Base-by-base conservation (phyloP, 352 stramenopile genomes). In the Globisporangium emineosum region DNA sequence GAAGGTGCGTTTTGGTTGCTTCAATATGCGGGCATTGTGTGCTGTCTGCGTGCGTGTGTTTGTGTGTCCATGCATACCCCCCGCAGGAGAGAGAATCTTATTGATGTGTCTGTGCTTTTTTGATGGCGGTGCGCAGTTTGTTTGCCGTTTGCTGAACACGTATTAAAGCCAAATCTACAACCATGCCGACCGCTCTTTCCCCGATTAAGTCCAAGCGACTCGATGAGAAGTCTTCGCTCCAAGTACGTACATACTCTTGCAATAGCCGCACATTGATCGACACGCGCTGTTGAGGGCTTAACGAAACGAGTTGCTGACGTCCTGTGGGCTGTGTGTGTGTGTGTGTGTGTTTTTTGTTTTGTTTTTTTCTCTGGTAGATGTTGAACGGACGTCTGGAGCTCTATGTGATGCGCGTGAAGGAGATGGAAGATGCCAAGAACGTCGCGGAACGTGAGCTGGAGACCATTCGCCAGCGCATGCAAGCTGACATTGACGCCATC, bases 121-220 rank as follows among this genome's bases (percentile, higher is more conserved):
- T 23, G 25, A 33, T 55, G 25, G 9, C 23, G 15, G 17, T 17
- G 25, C 47, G 47, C 47, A 54, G 49, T 40, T 47, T 37, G 50
- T 56, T 56, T 56, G 50, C 32, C 27, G 27, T 40, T 42, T 43
- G 29, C 29, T 43, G 51, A 13, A 17, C 0, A 2, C 45, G 0
- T 62, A 63, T 23, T 2, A 37, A 62, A 19, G 9, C 23, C 37
- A 19, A 23, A 45, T 27, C 10, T 19, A 40, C 37, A 49, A 64
- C 54, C 33, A 81, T 90, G 81, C 68, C 79, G 66, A 86, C 74
- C 30, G 71, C 80, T 33, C 67, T 93, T 58, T 91, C 85, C 32
- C 85, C 85, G 33, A 93, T 93, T 64, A 93, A 93, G 70, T 90
- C 82, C 30, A 91, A 91, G 79, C 79, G 85, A 13, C 73, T 93